Evolutionary conservation across 495 filamentous ascomycete species (phyloP).

Genomic region (Hapsidospora chrysogenum): DNA sequence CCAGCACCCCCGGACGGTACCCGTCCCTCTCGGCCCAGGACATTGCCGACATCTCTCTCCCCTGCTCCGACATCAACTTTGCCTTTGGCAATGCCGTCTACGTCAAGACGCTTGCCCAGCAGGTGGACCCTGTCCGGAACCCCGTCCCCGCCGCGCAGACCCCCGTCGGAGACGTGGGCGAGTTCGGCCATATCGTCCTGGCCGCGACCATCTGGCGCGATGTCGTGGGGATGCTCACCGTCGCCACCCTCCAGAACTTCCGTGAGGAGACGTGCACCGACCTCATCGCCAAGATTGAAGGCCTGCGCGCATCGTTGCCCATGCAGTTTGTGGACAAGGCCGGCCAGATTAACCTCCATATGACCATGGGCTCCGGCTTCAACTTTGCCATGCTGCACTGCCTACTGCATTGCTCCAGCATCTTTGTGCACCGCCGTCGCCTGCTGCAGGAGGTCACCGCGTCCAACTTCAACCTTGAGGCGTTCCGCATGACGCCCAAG

Average conservation of each 20-base stretch:
- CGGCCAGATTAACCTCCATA: slow-evolving; percentile 31
- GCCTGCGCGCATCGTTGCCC: slow-evolving; percentile 24
- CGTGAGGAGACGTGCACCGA: slow-evolving; percentile 24
- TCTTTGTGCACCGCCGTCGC: slow-evolving; percentile 33
- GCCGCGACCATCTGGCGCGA: slow-evolving; percentile 34
- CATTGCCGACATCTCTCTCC: slow-evolving; percentile 26
- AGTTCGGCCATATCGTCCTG: slow-evolving; percentile 33
- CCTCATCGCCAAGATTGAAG: slow-evolving; percentile 27
- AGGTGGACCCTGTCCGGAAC: slow-evolving; percentile 9
- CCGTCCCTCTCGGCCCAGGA: slow-evolving; percentile 28
- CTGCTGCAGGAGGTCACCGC: slow-evolving; percentile 30
- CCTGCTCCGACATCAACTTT: slow-evolving; percentile 32
- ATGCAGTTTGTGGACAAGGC: slow-evolving; percentile 32
- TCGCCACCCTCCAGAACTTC: slow-evolving; percentile 24
- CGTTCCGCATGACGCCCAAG: slow-evolving; percentile 23
- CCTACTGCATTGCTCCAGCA: slow-evolving; percentile 31
- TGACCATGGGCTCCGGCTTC: slow-evolving; percentile 34
- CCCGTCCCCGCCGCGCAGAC: slow-evolving; percentile 16
- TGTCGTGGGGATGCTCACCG: slow-evolving; percentile 34
- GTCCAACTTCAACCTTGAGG: slow-evolving; percentile 25
- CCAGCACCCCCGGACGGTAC: slow-evolving; percentile 32
- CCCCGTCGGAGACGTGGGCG: slow-evolving; percentile 23
- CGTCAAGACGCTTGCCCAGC: slow-evolving; percentile 22
- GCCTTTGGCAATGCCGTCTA: slow-evolving; percentile 29
- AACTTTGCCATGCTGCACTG: slow-evolving; percentile 35